Conservation (phyloP, 306 rosid genomes). For the Boehmeria nivea region DNA sequence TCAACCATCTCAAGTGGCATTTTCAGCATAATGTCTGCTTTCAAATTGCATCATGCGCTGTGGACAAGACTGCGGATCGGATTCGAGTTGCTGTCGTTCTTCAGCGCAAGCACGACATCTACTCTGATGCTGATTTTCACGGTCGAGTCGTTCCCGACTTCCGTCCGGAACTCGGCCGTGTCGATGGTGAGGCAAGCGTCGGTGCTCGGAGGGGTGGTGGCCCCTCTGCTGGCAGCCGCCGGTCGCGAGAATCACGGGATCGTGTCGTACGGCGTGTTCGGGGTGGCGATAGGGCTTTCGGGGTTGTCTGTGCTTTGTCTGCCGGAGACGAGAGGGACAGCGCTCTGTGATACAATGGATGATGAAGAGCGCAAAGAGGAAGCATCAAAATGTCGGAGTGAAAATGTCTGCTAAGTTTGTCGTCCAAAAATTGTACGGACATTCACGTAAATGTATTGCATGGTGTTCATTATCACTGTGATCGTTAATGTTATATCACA, state of each 20-base stretch:
- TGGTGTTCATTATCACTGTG: too few relatives aligned
- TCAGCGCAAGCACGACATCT: slow-evolving; percentile 40
- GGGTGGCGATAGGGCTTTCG: slow-evolving; percentile 33
- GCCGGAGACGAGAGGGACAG: slow-evolving; percentile 57
- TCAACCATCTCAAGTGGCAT: slow-evolving; percentile 34
- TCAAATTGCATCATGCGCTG: neutral
- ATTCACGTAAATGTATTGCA: too few relatives aligned
- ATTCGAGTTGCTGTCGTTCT: slow-evolving; percentile 48
- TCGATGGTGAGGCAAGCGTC: slow-evolving; percentile 61
- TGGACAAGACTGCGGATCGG: slow-evolving; percentile 23
- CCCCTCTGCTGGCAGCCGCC: slow-evolving; percentile 44
- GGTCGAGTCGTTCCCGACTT: slow-evolving; percentile 59
- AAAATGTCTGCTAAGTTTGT: too few relatives aligned
- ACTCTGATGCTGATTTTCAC: slow-evolving; percentile 37
- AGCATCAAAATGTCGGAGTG: too few relatives aligned
- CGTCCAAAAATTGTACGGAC: too few relatives aligned
- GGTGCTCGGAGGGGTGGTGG: slow-evolving; percentile 53
- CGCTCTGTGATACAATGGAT: slow-evolving; percentile 53
- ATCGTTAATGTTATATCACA: too few relatives aligned
- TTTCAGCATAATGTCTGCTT: slow-evolving; percentile 33
- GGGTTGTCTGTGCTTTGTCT: slow-evolving; percentile 48
- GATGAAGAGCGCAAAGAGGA: slow-evolving; percentile 32
- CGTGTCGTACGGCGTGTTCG: slow-evolving; percentile 55
- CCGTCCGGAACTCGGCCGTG: slow-evolving; percentile 59
- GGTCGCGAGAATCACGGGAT: slow-evolving; percentile 28